Conservation (phyloP, 371 early-diverging fungal species). For the Gilbertella persicaria region DNA sequence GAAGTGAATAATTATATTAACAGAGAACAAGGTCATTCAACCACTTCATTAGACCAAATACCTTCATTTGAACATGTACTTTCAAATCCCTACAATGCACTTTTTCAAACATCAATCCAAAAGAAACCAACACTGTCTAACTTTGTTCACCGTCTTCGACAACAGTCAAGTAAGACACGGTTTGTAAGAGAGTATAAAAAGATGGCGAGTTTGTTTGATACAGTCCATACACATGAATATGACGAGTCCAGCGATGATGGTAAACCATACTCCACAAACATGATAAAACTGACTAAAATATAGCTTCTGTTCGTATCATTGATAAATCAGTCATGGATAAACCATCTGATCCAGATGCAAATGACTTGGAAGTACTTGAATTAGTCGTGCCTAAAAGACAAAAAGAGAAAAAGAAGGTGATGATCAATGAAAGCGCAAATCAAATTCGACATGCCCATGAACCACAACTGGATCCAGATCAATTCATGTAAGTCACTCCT, state of each 20-base stretch:
- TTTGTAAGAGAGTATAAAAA: conserved; percentile 18
- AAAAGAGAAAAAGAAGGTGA: conserved; percentile 9
- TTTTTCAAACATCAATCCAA: background rate
- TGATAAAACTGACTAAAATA: background rate
- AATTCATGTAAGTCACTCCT: conserved; percentile 8
- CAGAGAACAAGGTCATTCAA: background rate
- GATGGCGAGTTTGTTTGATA: conserved; percentile 1
- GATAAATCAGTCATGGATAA: conserved; percentile 1
- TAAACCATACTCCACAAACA: background rate
- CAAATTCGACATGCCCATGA: conserved; percentile 12
- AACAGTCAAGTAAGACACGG: conserved; percentile 25
- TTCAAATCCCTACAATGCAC: background rate
- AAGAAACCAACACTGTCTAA: conserved; percentile 21
- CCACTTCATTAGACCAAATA: background rate
- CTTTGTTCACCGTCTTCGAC: conserved; percentile 18
- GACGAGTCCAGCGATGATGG: conserved; percentile 11
- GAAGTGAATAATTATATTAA: conserved; percentile 5
- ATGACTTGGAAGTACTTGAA: conserved; percentile 3
- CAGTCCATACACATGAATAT: conserved; percentile 5
- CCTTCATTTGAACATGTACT: background rate
- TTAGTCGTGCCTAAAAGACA: background rate
- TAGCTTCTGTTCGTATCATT: conserved; percentile 12
- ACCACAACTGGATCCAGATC: background rate
- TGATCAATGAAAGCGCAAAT: conserved; percentile 28
- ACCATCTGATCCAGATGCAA: background rate